These are phyloP conservation scores for Malus fusca DNA, from an alignment of 306 rosid species.

Conservation along the genomic window DNA sequence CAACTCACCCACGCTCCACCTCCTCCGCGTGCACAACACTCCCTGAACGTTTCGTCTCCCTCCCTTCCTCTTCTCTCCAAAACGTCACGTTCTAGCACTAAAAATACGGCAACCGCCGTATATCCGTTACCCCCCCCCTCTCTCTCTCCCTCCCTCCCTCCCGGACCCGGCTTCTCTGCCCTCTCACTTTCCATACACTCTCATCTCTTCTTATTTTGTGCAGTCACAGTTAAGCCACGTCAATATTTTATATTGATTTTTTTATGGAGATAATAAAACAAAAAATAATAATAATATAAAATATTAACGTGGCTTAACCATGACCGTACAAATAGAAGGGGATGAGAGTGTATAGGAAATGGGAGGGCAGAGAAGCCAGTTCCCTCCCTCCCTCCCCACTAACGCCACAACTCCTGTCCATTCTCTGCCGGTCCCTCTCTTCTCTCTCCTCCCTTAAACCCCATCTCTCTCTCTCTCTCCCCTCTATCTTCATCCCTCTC, in stretches of 20 bases:
- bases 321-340: too few species aligned
- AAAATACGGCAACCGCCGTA: not conserved
- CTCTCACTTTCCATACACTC: too few species aligned
- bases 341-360: too few species aligned
- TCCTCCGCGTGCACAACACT: not conserved
- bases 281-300: too few species aligned
- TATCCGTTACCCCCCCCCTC: slow-evolving; percentile 17
- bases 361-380: too few species aligned
- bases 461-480: not conserved
- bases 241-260: too few species aligned
- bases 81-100: not conserved
- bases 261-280: too few species aligned
- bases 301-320: too few species aligned
- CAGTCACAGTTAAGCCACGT: too few species aligned
- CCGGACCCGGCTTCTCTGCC: too few species aligned
- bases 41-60: not conserved
- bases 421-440: not conserved
- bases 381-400: too few species aligned
- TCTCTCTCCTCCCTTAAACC: not conserved
- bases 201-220: too few species aligned
- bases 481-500: not conserved
- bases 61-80: not conserved
- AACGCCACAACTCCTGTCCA: slow-evolving; percentile 1
- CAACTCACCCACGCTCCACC: not conserved
- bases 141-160: not conserved